A percentile compares a stretch with the other conserved stretches of the same genome.
phyloP scores from a whole-genome alignment of 805 yeast species.

The Aciculoconidium aculeatum region DNA sequence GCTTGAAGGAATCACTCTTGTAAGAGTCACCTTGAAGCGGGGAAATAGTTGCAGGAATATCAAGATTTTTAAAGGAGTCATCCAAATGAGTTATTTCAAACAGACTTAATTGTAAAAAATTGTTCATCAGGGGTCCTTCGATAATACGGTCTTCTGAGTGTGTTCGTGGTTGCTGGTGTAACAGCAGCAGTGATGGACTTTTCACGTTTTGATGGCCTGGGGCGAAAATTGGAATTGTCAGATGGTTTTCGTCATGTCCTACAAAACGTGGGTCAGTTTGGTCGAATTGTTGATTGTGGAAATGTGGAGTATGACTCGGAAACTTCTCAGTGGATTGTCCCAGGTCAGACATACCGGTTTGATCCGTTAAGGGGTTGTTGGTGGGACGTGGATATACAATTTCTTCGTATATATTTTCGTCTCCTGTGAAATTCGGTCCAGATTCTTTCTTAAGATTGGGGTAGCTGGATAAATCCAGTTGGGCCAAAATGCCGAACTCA shows the following conservation, averaged over 20 bases:
- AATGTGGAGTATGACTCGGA: slow-evolving; percentile 2
- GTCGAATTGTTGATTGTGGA: background rate
- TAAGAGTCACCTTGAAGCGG: background rate
- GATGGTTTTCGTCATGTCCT: too few species aligned
- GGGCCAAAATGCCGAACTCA: slow-evolving; percentile 3
- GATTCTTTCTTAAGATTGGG: too few species aligned
- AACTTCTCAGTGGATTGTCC: too few species aligned
- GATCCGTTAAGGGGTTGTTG: too few species aligned
- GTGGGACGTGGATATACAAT: slow-evolving; percentile 7
- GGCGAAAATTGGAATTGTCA: too few species aligned
- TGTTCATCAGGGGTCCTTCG: slow-evolving; percentile 1
- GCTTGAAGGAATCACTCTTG: slow-evolving; percentile 19
- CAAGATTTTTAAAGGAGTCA: slow-evolving; percentile 16
- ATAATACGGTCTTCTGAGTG: too few species aligned
- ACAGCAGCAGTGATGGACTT: too few species aligned
- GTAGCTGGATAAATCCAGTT: background rate
- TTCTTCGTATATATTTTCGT: slow-evolving; percentile 7
- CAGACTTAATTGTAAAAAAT: slow-evolving; percentile 11
- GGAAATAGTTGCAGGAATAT: slow-evolving; percentile 13
- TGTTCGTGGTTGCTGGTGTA: too few species aligned
- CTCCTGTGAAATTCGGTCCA: too few species aligned
- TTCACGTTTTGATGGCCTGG: too few species aligned
- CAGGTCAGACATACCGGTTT: too few species aligned
- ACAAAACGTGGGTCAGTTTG: too few species aligned
- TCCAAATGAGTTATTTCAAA: slow-evolving; percentile 22